phyloP scores from a whole-genome alignment of 768 basidiomycete species.

The Boletus rubropictus region DNA sequence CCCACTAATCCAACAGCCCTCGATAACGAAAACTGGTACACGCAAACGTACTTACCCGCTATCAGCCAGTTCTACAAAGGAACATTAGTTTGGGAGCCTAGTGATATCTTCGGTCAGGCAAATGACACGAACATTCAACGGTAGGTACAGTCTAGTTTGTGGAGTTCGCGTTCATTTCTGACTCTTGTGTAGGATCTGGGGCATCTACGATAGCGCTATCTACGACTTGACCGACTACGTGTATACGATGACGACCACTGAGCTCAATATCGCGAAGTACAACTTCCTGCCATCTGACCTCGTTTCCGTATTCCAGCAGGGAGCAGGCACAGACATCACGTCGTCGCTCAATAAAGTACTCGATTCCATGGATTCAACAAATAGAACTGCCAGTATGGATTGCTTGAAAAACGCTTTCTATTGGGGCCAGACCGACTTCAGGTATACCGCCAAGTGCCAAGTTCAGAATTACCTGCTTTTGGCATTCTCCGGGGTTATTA shows the following conservation, averaged over 20 bases:
- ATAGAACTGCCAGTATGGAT: conserved; percentile 35
- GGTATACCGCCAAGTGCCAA: conserved; percentile 48
- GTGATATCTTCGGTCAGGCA: conserved; percentile 34
- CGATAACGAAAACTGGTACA: conserved; percentile 48
- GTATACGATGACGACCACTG: conserved; percentile 46
- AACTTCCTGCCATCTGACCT: conserved; percentile 47
- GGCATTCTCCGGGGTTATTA: conserved; percentile 49
- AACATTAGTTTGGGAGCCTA: conserved; percentile 45
- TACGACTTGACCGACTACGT: conserved; percentile 69
- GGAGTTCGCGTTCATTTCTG: conserved; percentile 8
- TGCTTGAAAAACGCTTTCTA: conserved; percentile 63
- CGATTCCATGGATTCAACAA: conserved; percentile 34
- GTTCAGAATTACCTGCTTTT: conserved; percentile 59
- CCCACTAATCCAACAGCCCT: conserved; percentile 33
- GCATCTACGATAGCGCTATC: conserved; percentile 48
- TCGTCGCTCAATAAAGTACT: conserved; percentile 42
- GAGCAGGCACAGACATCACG: conserved; percentile 59
- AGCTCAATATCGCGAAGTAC: conserved; percentile 40
- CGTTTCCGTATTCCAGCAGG: conserved; percentile 49
- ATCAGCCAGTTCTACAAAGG: conserved; percentile 58
- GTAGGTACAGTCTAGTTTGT: conserved; percentile 15
- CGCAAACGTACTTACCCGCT: conserved; percentile 46
- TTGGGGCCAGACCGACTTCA: conserved; percentile 52
- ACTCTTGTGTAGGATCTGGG: conserved; percentile 43
- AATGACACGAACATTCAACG: conserved; percentile 32